Conservation (phyloP, 768 basidiomycete genomes). For the Amanita brunnescens region DNA sequence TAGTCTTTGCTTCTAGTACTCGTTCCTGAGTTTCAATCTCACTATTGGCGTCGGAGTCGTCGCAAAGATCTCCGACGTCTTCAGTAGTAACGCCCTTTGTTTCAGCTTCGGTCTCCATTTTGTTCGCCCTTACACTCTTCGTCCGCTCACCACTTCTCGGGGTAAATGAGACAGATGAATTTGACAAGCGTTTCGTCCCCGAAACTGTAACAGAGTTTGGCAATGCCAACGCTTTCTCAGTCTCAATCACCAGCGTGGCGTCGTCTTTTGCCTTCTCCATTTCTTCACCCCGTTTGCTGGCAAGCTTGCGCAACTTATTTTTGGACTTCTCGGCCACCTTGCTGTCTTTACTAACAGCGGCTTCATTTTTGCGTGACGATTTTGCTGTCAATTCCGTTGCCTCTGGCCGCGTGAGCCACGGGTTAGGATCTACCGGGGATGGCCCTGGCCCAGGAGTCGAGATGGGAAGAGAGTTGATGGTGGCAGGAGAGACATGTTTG, state of each 20-base stretch:
- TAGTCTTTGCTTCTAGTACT: constrained; percentile 33
- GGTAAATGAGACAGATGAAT: neutral
- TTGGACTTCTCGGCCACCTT: constrained; percentile 54
- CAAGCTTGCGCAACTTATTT: constrained; percentile 64
- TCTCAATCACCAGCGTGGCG: constrained; percentile 68
- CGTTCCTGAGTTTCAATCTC: constrained; percentile 68
- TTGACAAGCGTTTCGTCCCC: neutral
- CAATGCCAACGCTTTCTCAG: constrained; percentile 39
- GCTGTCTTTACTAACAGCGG: constrained; percentile 63
- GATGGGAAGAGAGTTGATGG: constrained; percentile 10
- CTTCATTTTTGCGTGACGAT: constrained; percentile 62
- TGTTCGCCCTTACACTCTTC: neutral
- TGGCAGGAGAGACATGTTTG: constrained; percentile 12
- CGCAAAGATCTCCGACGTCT: constrained; percentile 38
- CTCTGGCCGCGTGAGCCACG: constrained; percentile 58
- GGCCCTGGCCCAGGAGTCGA: constrained; percentile 8
- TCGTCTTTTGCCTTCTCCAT: constrained; percentile 61
- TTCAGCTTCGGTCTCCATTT: neutral
- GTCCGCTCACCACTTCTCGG: neutral
- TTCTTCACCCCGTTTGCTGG: constrained; percentile 46
- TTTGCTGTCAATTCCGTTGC: constrained; percentile 26
- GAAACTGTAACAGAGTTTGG: constrained; percentile 7
- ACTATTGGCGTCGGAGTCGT: constrained; percentile 49
- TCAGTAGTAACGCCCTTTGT: constrained; percentile 35
- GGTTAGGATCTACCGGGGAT: constrained; percentile 41